Conservation (phyloP, 116 monocot genomes). For the Dioscorea cayenensis region DNA sequence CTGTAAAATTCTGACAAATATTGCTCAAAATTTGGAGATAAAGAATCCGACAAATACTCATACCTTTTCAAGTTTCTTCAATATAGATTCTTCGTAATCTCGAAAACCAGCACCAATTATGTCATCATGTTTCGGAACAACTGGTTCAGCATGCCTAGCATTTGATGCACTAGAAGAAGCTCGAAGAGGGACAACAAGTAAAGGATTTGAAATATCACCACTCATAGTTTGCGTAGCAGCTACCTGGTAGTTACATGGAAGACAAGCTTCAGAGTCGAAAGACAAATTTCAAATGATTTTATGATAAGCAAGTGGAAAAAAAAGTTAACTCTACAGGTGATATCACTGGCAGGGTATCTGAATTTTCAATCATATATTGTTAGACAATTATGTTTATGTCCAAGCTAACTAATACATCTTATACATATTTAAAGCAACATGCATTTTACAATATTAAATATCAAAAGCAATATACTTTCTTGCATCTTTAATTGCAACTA, state of each 20-base stretch:
- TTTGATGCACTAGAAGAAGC: constrained; percentile 19
- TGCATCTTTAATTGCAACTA: too few relatives aligned
- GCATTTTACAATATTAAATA: too few relatives aligned
- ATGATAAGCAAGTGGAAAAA: too few relatives aligned
- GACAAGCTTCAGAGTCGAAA: neutral
- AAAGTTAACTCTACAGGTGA: too few relatives aligned
- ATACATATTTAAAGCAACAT: too few relatives aligned
- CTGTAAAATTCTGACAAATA: too few relatives aligned
- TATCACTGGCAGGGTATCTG: too few relatives aligned
- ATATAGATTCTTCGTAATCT: constrained; percentile 69
- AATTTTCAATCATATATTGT: too few relatives aligned
- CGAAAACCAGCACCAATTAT: constrained; percentile 67
- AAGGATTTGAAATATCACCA: constrained; percentile 53
- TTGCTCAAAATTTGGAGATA: neutral
- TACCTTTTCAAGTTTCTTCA: constrained; percentile 53
- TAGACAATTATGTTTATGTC: too few relatives aligned
- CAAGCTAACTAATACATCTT: too few relatives aligned
- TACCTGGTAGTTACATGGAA: neutral
- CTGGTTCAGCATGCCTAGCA: constrained; percentile 13
- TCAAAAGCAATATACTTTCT: too few relatives aligned
- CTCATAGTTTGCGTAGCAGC: neutral
- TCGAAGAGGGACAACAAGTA: constrained; percentile 76
- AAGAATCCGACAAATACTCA: neutral
- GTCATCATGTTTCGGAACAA: constrained; percentile 33
- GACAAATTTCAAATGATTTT: neutral